Evolutionary conservation across 2,329 filamentous ascomycete species (phyloP).

Genomic region (Aspergillus ruber): DNA sequence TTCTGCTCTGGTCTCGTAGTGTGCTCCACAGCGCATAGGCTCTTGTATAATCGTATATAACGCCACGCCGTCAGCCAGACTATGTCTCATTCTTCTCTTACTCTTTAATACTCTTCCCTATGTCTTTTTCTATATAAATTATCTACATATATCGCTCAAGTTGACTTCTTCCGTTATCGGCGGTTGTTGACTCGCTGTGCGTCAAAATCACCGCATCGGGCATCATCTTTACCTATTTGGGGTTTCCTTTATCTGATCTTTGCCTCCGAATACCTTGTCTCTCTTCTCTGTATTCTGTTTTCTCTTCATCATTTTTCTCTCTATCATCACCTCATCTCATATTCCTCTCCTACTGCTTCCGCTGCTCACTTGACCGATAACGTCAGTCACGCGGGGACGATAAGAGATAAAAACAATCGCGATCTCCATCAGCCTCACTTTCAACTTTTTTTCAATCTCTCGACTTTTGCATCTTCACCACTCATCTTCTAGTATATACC

Average conservation of each 20-base stretch:
- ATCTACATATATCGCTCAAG: neutral
- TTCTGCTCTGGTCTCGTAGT: too few species aligned
- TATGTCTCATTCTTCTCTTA: neutral
- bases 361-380: neutral
- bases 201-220: neutral
- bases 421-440: neutral
- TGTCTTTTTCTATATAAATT: neutral
- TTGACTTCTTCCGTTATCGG: neutral
- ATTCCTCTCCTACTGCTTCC: neutral
- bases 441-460: neutral
- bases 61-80: neutral
- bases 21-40: neutral
- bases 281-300: neutral
- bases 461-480: conserved; percentile 1
- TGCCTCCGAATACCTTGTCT: neutral
- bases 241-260: conserved; percentile 4
- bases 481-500: neutral
- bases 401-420: conserved; percentile 2
- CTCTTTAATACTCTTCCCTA: neutral
- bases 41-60: neutral
- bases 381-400: conserved; percentile 14
- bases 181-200: neutral
- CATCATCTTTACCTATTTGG: neutral
- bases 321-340: neutral
- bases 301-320: neutral